Conservation (phyloP, 2,329 filamentous ascomycete species). For the Aspergillus sojae region DNA sequence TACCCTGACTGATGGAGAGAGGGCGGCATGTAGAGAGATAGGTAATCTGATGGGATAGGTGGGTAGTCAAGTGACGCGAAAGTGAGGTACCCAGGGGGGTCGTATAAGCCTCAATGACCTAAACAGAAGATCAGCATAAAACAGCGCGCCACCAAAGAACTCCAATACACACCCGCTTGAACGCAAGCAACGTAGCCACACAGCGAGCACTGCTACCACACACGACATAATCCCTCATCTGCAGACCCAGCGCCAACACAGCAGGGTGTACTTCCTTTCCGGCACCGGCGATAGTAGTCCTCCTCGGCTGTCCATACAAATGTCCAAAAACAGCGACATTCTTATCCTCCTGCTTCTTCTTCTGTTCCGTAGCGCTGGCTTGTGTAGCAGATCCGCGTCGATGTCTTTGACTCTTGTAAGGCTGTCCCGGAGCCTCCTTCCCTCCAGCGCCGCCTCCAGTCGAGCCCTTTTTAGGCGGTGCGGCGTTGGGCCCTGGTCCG, state of each 20-base stretch:
- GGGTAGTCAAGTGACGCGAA: slow-evolving; percentile 85
- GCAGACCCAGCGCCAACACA: slow-evolving; percentile 81
- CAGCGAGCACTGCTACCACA: slow-evolving; percentile 87
- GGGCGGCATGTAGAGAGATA: slow-evolving; percentile 93
- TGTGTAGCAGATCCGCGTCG: slow-evolving; percentile 40
- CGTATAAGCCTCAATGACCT: slow-evolving; percentile 91
- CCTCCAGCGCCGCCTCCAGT: slow-evolving; percentile 20
- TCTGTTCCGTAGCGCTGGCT: slow-evolving; percentile 42
- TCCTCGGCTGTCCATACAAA: slow-evolving; percentile 75
- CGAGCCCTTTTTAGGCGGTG: slow-evolving; percentile 36
- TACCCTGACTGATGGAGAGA: slow-evolving; percentile 95
- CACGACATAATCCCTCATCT: slow-evolving; percentile 85
- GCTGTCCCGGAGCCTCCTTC: slow-evolving; percentile 25
- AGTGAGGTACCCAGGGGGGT: slow-evolving; percentile 84
- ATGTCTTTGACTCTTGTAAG: slow-evolving; percentile 35
- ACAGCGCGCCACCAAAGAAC: neutral
- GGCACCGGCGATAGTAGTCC: slow-evolving; percentile 61
- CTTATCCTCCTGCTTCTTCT: slow-evolving; percentile 65
- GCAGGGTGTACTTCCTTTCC: slow-evolving; percentile 80
- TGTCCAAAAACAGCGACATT: slow-evolving; percentile 79
- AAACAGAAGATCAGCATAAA: slow-evolving; percentile 23
- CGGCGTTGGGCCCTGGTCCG: slow-evolving; percentile 6
- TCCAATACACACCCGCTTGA: slow-evolving; percentile 71
- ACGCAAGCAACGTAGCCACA: slow-evolving; percentile 83
- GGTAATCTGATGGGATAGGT: slow-evolving; percentile 93